Conservation (phyloP, 345 rosid species). For the Cardamine resedifolia region DNA sequence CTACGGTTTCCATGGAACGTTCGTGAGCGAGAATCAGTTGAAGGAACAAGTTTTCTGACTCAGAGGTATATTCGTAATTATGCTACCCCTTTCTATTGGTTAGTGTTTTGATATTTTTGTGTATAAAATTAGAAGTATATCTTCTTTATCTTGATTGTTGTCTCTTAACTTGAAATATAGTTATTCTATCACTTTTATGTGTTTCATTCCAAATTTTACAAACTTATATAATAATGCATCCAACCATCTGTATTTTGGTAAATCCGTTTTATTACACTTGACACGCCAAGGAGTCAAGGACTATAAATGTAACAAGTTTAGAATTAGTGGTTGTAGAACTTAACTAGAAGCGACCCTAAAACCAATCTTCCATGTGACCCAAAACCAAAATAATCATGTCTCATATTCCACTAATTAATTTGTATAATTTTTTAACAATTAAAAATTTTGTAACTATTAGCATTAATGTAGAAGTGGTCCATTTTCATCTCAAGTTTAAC, state of each 20-base stretch:
- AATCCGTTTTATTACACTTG: not conserved
- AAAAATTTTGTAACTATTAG: not conserved
- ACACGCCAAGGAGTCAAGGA: not conserved
- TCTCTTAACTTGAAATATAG: too few relatives aligned
- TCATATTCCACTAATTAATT: not conserved
- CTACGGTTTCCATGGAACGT: constrained; percentile 77
- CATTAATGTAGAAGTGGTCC: constrained; percentile 19
- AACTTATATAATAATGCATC: not conserved
- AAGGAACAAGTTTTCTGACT: constrained; percentile 41
- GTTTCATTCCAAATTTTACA: not conserved
- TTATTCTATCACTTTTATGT: not conserved
- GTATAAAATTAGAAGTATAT: not conserved
- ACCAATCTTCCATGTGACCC: not conserved
- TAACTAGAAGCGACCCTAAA: not conserved
- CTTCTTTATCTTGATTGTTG: not conserved
- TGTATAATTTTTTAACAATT: not conserved
- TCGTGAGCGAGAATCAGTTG: constrained; percentile 48
- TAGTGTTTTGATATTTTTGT: not conserved
- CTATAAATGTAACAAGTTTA: not conserved
- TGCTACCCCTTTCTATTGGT: not conserved
- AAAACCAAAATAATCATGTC: not conserved
- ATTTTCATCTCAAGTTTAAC: constrained; percentile 16
- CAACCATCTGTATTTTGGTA: not conserved
- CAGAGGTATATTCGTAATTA: not conserved
- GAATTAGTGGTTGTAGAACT: not conserved